Evolutionary conservation across 208 protist genomes (phyloP).

Genomic region (Crithidia expoeki): DNA sequence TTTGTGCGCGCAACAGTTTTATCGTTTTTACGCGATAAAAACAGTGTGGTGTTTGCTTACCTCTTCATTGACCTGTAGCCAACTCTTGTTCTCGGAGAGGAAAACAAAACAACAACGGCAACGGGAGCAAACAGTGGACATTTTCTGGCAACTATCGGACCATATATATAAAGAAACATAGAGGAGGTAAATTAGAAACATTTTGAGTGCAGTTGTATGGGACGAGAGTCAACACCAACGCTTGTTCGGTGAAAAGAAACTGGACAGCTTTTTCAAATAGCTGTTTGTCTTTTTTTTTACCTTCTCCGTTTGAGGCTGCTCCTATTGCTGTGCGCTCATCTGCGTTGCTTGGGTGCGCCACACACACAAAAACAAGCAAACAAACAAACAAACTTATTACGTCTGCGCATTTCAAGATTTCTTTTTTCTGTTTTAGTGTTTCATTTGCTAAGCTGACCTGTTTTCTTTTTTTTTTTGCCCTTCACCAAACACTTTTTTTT

Average conservation of each 20-base stretch:
- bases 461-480: neutral
- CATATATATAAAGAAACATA: too few species aligned
- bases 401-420: neutral
- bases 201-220: too few species aligned
- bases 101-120: neutral
- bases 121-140: neutral
- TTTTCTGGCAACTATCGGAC: too few species aligned
- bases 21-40: neutral
- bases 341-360: neutral
- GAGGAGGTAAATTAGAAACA: neutral
- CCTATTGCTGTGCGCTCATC: neutral
- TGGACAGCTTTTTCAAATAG: neutral
- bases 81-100: neutral
- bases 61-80: neutral
- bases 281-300: neutral
- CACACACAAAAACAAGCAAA: neutral
- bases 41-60: neutral
- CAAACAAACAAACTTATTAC: neutral
- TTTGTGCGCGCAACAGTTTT: neutral
- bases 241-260: too few species aligned
- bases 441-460: conserved; percentile 5
- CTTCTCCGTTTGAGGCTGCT: neutral
- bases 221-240: too few species aligned
- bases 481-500: neutral
- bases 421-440: neutral